Percentiles rank a stretch among this genome's conserved stretches.
These are phyloP conservation scores for Monascus ruber DNA, from an alignment of 2,329 filamentous ascomycete genomes.

Conservation along the genomic window DNA sequence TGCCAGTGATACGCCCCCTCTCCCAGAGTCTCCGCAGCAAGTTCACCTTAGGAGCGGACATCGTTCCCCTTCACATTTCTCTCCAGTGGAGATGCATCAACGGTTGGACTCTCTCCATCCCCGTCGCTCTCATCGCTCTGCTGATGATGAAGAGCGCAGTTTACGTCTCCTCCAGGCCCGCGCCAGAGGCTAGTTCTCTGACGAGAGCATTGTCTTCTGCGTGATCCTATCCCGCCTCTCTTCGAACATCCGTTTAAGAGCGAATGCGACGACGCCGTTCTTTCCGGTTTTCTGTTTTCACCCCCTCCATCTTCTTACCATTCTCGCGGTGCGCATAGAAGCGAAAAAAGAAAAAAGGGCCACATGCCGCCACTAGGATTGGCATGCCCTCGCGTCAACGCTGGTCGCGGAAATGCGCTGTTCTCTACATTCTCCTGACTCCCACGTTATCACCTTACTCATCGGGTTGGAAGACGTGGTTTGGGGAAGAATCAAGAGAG, in stretches of 20 bases:
- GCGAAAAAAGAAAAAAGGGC: no score
- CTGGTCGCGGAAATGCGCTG: no score
- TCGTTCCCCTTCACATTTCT: constrained; percentile 20
- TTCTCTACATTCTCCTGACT: no score
- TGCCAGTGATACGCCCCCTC: constrained; percentile 15
- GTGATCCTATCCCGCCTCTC: background rate
- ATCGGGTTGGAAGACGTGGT: no score
- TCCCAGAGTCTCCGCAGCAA: constrained; percentile 27
- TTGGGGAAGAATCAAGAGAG: no score
- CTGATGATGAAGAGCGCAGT: constrained; percentile 29
- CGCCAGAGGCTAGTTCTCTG: constrained; percentile 17
- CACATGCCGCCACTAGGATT: no score
- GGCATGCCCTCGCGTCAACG: no score
- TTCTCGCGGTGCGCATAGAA: no score
- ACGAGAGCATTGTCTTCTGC: background rate
- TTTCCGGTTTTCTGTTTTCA: background rate
- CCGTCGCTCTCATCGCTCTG: constrained; percentile 10
- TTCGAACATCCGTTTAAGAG: constrained; percentile 1
- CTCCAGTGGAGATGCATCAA: constrained; percentile 15
- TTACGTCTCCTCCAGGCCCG: constrained; percentile 30
- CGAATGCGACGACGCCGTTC: constrained; percentile 3
- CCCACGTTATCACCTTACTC: no score
- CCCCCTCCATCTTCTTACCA: no score
- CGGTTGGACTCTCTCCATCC: constrained; percentile 15
- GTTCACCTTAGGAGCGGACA: constrained; percentile 27